A percentile compares a stretch with the other conserved stretches of the same genome.
Conservation (phyloP, 345 rosid species). For the Arabis hirsuta region DNA sequence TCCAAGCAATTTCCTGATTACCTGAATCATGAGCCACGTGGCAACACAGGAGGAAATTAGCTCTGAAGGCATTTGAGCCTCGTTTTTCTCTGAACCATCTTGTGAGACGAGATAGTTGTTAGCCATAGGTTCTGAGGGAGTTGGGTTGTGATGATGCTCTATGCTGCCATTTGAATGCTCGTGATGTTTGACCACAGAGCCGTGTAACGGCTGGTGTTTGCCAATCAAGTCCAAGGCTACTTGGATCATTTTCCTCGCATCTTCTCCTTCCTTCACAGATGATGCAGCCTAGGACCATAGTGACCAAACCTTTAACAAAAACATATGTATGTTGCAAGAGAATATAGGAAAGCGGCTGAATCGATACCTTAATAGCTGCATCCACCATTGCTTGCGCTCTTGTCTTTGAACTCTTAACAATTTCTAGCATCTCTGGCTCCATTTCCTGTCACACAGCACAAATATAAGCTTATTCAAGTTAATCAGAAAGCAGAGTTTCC, state of each 20-base stretch:
- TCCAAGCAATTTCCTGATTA: conserved; percentile 38
- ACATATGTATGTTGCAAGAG: conserved; percentile 20
- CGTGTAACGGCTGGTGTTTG: conserved; percentile 49
- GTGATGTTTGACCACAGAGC: conserved; percentile 44
- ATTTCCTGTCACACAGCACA: conserved; percentile 57
- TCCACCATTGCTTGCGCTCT: conserved; percentile 86
- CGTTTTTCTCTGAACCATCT: conserved; percentile 49
- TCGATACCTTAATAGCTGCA: conserved; percentile 77
- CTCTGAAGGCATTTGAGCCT: conserved; percentile 68
- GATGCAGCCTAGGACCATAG: conserved; percentile 67
- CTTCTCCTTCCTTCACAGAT: conserved; percentile 75
- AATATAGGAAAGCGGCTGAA: conserved; percentile 5
- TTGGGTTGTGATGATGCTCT: conserved; percentile 42
- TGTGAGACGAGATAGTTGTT: conserved; percentile 38
- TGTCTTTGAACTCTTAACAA: conserved; percentile 66
- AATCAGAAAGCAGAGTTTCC: conserved; percentile 32
- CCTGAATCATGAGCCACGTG: conserved; percentile 89
- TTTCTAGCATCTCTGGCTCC: conserved; percentile 68
- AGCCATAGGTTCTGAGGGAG: conserved; percentile 47
- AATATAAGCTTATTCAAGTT: conserved; percentile 42
- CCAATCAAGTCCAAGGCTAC: conserved; percentile 70
- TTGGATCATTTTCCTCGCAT: conserved; percentile 59
- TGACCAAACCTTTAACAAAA: conserved; percentile 10
- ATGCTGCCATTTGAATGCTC: conserved; percentile 56
- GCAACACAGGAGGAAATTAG: conserved; percentile 87